Base-by-base conservation (phyloP, 495 filamentous ascomycete species). In the Melanomma pulvis-pyrius region DNA sequence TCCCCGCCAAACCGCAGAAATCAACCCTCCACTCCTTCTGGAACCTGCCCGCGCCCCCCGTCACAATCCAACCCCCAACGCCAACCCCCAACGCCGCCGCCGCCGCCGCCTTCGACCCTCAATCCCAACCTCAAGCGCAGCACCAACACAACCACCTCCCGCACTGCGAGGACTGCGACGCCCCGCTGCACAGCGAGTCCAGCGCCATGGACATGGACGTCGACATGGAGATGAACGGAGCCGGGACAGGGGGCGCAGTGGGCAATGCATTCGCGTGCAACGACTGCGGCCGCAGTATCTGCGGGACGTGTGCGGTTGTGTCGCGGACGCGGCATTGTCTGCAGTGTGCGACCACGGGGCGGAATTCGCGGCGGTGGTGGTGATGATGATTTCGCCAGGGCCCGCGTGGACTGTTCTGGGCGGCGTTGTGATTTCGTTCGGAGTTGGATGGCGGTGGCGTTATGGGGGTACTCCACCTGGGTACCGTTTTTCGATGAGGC, bases 11-110 rank as follows among this genome's bases (percentile, higher is more conserved):
- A 17, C 30, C 54, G n/a, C 76, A 78, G 48, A 72, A 69, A 46
- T 74, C 72, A 19, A 77, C 72, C 11, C 70, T 78, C 9, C 76
- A 78, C 50, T 44, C 74, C 13, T 78, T 78, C 68, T 78, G 76
- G 76, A 68, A 66, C 7, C 61, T 78, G 1, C 71, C 67, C 5
- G 61, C 62, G 5, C 55, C 63, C 19, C 69, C 69, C 50, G 44
- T 61, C 26, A 44, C 39, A 17, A 44, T 44, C 22, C 48, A 30
- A n/a, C 57, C 29, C 28, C 15, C n/a, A 1, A 50, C 5, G 13
- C 48, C 30, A 48, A 41, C 11, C 32, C 51, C 19, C 28, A 21
- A 11, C 47, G 25, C 12, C 39, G 44, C 59, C 34, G 51, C 51
- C 1, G n/a, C 36, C 7, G 19, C 26, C 19, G 39, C n/a, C n/a